Percentiles rank a stretch among this genome's conserved stretches.
Evolutionary conservation across 805 yeast genomes (phyloP).

Genomic region (Starmerella khaoyaiensis): DNA sequence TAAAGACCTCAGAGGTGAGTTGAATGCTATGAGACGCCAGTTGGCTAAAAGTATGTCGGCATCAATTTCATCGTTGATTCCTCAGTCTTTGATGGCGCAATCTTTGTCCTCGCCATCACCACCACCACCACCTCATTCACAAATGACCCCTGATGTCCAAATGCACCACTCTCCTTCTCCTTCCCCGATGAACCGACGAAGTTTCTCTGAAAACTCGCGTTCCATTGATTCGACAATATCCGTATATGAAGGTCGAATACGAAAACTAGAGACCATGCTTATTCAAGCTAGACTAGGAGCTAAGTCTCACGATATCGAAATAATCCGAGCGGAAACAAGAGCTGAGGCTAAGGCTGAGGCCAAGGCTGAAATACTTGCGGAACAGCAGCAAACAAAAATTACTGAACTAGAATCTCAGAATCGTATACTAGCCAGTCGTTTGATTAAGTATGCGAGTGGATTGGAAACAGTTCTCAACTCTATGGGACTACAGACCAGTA

Average conservation of each 20-base stretch:
- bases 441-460: conserved; percentile 18
- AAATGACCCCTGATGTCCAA: not conserved
- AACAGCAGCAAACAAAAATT: conserved; percentile 10
- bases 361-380: conserved; percentile 10
- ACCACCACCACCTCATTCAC: not conserved
- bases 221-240: not conserved
- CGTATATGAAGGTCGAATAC: conserved; percentile 55
- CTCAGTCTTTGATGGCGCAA: not conserved
- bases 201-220: not conserved
- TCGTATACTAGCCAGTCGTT: conserved; percentile 7
- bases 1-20: conserved; percentile 23
- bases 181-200: not conserved
- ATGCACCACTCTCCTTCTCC: not conserved
- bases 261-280: conserved; percentile 35
- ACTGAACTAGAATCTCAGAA: conserved; percentile 10
- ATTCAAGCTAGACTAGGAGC: conserved; percentile 15
- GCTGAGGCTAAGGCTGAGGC: conserved; percentile 18
- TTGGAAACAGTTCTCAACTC: conserved; percentile 53
- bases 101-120: not conserved
- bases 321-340: conserved; percentile 16
- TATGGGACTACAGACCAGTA: conserved; percentile 53
- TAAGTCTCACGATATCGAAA: conserved; percentile 14
- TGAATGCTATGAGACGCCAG: conserved; percentile 24
- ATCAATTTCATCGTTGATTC: conserved; percentile 11
- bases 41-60: conserved; percentile 13